These are phyloP conservation scores for Mycena galericulata DNA, from an alignment of 768 basidiomycete species.

Conservation along the genomic window DNA sequence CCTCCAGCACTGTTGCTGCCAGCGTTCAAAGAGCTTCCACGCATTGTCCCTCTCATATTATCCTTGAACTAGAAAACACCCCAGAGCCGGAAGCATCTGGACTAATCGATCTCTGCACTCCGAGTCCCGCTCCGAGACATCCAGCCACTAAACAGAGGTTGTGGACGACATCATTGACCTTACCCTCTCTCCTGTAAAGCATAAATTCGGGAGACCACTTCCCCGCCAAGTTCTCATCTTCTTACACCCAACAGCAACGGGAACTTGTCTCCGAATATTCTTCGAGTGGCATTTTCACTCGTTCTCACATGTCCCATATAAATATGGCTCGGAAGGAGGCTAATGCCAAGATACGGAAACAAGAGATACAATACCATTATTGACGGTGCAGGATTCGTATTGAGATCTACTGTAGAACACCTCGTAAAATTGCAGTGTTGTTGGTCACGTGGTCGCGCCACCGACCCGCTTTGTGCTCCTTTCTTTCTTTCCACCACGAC, in stretches of 20 bases:
- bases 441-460: no score
- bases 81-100: not conserved
- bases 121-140: not conserved
- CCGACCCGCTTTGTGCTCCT: no score
- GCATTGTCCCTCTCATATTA: not conserved
- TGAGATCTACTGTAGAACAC: no score
- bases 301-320: slow-evolving; percentile 13
- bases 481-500: no score
- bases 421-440: no score
- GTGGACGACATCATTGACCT: slow-evolving; percentile 3
- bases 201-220: not conserved
- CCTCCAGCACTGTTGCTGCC: not conserved
- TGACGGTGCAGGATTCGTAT: no score
- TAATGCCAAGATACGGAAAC: no score
- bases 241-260: slow-evolving; percentile 26
- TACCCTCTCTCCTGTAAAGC: not conserved
- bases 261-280: slow-evolving; percentile 27
- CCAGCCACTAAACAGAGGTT: not conserved
- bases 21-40: not conserved
- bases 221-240: not conserved
- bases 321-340: not conserved
- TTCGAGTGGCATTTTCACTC: not conserved
- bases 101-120: slow-evolving; percentile 10
- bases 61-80: not conserved
- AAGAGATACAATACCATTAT: no score